A percentile compares a stretch with the other conserved stretches of the same genome.
phyloP scores from a whole-genome alignment of 257 asterid genomes.

The Gynochthodes officinalis region DNA sequence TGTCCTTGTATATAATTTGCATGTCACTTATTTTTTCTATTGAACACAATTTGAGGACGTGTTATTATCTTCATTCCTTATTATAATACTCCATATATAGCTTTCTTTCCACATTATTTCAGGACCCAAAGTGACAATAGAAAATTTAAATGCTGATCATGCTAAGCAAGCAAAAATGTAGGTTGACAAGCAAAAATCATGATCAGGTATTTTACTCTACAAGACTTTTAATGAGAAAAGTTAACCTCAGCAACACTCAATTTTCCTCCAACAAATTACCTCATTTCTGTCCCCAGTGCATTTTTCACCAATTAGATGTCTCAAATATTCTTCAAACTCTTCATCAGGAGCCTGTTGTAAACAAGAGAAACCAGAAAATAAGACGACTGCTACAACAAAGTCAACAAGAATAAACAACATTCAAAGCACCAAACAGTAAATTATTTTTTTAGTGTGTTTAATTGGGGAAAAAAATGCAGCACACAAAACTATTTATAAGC shows the following conservation, averaged over 20 bases:
- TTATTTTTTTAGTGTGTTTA: background rate
- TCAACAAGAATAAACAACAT: background rate
- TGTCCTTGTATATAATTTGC: background rate
- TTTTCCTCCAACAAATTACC: conserved; percentile 36
- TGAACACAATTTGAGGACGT: background rate
- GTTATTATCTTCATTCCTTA: background rate
- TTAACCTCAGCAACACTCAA: background rate
- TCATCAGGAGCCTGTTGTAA: conserved; percentile 85
- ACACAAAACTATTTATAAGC: background rate
- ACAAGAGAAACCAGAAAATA: background rate
- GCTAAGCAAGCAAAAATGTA: background rate
- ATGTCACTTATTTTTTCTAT: background rate
- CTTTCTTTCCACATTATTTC: conserved; percentile 2
- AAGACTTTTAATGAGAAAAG: background rate
- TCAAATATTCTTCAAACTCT: conserved; percentile 89
- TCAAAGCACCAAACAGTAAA: background rate
- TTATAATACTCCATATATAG: background rate
- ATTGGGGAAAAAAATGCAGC: background rate
- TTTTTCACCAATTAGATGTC: conserved; percentile 75
- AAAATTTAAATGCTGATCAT: background rate
- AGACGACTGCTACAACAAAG: background rate
- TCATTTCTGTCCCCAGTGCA: conserved; percentile 86
- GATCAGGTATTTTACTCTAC: background rate
- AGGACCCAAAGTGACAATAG: background rate
- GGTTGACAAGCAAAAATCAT: background rate